Conservation (phyloP, 2,329 filamentous ascomycete species). For the Colletotrichum navitas region DNA sequence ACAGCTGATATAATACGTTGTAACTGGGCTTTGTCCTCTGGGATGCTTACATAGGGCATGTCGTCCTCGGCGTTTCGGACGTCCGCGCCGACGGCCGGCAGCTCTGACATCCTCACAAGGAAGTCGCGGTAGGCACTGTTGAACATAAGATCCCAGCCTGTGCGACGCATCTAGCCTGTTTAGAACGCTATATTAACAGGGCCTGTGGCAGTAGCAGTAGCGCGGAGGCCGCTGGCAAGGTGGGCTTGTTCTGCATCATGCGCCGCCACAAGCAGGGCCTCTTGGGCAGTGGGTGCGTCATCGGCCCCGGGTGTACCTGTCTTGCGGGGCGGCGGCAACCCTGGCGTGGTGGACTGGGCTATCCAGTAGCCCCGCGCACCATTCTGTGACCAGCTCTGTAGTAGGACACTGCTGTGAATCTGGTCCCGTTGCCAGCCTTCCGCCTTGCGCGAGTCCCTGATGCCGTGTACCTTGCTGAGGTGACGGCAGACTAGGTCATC, state of each 20-base stretch:
- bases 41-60: conserved; percentile 3
- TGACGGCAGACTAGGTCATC: neutral
- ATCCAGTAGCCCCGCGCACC: conserved; percentile 1
- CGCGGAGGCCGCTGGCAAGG: neutral
- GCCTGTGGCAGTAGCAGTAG: neutral
- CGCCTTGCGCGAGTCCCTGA: neutral
- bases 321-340: neutral
- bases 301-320: neutral
- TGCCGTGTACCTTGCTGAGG: neutral
- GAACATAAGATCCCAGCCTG: conserved; percentile 14
- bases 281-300: neutral
- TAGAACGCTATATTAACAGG: conserved; percentile 1
- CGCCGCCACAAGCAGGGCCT: conserved; percentile 14
- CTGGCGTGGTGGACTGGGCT: neutral
- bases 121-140: conserved; percentile 1
- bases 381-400: conserved; percentile 13
- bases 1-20: neutral
- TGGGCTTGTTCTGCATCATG: conserved; percentile 3
- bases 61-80: neutral
- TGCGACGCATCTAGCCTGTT: conserved; percentile 9
- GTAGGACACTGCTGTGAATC: neutral
- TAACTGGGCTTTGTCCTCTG: neutral
- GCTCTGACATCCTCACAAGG: conserved; percentile 3
- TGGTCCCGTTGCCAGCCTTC: conserved; percentile 3
- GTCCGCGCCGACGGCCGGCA: neutral